A percentile compares a stretch with the other conserved stretches of the same genome.
Evolutionary conservation across 768 basidiomycete genomes (phyloP).

Genomic region (Punctularia strigosozonata): DNA sequence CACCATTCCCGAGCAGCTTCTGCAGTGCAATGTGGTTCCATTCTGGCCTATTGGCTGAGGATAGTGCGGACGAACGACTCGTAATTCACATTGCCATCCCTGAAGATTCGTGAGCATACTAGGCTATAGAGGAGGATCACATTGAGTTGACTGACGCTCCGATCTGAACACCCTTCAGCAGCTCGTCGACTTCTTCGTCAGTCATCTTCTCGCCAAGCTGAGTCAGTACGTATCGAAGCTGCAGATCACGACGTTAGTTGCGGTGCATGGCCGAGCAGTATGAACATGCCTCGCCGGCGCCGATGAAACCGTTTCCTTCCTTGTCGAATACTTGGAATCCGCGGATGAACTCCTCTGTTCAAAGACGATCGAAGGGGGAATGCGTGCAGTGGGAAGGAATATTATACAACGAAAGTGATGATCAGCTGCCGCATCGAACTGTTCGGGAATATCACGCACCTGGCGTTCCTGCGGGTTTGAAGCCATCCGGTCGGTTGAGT

Average conservation of each 20-base stretch:
- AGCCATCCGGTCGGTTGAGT: constrained; percentile 90
- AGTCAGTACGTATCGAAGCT: constrained; percentile 75
- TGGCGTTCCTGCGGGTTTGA: constrained; percentile 93
- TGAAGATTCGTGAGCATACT: constrained; percentile 17
- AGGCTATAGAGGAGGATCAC: neutral
- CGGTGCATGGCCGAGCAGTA: too few species aligned
- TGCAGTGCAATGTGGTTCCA: too few species aligned
- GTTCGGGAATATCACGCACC: constrained; percentile 38
- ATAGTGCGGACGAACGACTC: constrained; percentile 95
- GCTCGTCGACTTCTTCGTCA: constrained; percentile 95
- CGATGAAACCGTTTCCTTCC: constrained; percentile 86
- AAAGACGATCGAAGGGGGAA: constrained; percentile 2
- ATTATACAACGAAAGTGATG: constrained; percentile 1
- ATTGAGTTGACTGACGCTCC: constrained; percentile 54
- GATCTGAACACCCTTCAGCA: constrained; percentile 91
- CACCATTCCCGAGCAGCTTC: neutral
- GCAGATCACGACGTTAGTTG: too few species aligned
- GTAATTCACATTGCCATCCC: constrained; percentile 96
- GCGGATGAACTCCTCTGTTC: constrained; percentile 92
- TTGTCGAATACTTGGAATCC: constrained; percentile 99
- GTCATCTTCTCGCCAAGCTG: constrained; percentile 98
- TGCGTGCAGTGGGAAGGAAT: neutral
- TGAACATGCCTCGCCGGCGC: constrained; percentile 72
- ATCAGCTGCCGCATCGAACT: constrained; percentile 1
- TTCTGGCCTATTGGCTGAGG: constrained; percentile 85